These are phyloP conservation scores for Panicum hallii DNA, from an alignment of 202 grass and related monocot species.

Conservation along the genomic window DNA sequence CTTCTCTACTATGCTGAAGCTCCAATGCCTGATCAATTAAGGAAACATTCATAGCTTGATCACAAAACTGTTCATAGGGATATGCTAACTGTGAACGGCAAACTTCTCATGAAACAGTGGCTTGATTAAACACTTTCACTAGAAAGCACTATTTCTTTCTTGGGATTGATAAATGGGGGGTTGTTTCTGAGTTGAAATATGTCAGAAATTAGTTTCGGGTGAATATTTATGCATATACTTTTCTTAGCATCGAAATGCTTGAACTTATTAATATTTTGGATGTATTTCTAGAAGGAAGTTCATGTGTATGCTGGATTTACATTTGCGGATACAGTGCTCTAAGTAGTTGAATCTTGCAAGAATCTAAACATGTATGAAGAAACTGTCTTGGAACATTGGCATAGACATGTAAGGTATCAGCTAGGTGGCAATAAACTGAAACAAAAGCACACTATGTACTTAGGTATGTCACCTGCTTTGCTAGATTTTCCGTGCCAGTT, in stretches of 20 bases:
- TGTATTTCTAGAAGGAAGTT: constrained; percentile 5
- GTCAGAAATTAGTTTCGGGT: constrained; percentile 20
- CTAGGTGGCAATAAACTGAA: constrained; percentile 20
- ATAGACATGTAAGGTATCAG: constrained; percentile 4
- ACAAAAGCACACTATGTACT: constrained; percentile 22
- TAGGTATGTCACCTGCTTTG: constrained; percentile 4
- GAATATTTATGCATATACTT: neutral
- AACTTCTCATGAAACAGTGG: constrained; percentile 10
- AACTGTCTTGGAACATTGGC: neutral
- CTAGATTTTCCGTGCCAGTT: constrained; percentile 3
- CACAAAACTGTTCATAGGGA: neutral
- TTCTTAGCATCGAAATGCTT: neutral
- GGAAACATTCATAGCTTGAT: constrained; percentile 30
- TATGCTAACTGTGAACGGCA: constrained; percentile 23
- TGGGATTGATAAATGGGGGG: neutral
- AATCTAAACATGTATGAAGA: constrained; percentile 6
- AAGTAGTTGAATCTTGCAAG: neutral
- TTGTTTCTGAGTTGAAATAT: constrained; percentile 29
- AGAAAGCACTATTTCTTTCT: constrained; percentile 11
- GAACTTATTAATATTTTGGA: constrained; percentile 5
- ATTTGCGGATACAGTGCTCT: neutral
- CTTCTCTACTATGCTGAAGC: neutral
- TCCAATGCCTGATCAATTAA: constrained; percentile 31
- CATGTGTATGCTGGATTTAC: neutral
- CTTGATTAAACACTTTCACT: constrained; percentile 30